Conservation (phyloP, 176 grass and related monocot genomes). For the Hyparrhenia diplandra region DNA sequence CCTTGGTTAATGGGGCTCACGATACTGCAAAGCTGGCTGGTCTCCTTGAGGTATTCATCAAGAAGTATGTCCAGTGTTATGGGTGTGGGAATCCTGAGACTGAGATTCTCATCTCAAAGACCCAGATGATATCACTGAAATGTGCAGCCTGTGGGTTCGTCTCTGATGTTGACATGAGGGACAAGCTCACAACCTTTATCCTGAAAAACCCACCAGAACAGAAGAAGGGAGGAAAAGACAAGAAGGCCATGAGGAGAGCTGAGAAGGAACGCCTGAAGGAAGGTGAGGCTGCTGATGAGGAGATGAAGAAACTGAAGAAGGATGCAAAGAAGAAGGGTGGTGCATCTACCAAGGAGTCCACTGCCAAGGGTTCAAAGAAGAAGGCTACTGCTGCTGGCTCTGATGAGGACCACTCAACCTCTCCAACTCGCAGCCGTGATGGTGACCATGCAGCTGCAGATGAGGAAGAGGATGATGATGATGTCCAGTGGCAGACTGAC, state of each 20-base stretch:
- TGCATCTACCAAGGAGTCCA: slow-evolving; percentile 36
- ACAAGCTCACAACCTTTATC: slow-evolving; percentile 73
- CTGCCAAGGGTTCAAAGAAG: slow-evolving; percentile 29
- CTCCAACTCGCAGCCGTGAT: slow-evolving; percentile 46
- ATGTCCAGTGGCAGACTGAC: slow-evolving; percentile 83
- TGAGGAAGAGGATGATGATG: slow-evolving; percentile 48
- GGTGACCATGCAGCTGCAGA: slow-evolving; percentile 39
- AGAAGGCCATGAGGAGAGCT: slow-evolving; percentile 83
- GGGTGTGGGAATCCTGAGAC: slow-evolving; percentile 88
- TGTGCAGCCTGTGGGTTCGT: slow-evolving; percentile 86
- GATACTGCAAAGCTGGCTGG: slow-evolving; percentile 79
- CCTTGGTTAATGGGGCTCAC: slow-evolving; percentile 74
- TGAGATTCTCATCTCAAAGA: slow-evolving; percentile 65
- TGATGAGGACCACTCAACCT: slow-evolving; percentile 63
- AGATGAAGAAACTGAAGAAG: slow-evolving; percentile 80
- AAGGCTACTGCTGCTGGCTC: slow-evolving; percentile 34
- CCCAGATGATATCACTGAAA: slow-evolving; percentile 63
- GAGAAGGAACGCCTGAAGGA: slow-evolving; percentile 85
- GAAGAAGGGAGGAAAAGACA: slow-evolving; percentile 77
- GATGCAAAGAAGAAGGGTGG: slow-evolving; percentile 67
- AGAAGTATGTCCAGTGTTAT: slow-evolving; percentile 90
- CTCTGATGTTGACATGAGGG: slow-evolving; percentile 83
- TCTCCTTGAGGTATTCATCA: slow-evolving; percentile 84
- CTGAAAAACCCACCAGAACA: slow-evolving; percentile 66
- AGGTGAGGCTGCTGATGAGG: slow-evolving; percentile 88